Evolutionary conservation across 495 filamentous ascomycete genomes (phyloP).

Genomic region (Penicillium salamii): DNA sequence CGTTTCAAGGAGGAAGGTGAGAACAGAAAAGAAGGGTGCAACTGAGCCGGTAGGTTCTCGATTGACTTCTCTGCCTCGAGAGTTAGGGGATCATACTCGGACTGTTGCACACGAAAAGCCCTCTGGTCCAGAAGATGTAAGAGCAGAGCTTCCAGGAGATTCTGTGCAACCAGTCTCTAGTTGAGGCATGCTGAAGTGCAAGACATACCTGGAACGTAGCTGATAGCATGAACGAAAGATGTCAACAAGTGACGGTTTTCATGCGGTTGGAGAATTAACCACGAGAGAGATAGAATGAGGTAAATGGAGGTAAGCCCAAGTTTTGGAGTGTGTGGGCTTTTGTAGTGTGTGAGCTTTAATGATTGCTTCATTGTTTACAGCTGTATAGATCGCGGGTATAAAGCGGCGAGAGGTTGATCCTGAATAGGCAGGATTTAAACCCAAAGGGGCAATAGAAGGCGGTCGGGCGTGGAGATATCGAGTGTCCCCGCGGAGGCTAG

Average conservation of each 20-base stretch:
- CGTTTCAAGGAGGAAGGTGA: neutral
- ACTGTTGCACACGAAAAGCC: neutral
- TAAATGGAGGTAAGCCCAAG: too few species aligned
- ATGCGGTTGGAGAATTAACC: too few species aligned
- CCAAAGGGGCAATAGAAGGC: slow-evolving; percentile 1
- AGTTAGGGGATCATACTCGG: neutral
- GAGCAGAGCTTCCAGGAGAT: neutral
- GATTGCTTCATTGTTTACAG: neutral
- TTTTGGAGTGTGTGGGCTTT: too few species aligned
- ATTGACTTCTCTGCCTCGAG: neutral
- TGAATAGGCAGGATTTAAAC: neutral
- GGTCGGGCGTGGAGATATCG: slow-evolving; percentile 7
- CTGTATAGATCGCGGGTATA: neutral
- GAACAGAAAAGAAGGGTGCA: neutral
- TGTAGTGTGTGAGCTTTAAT: too few species aligned
- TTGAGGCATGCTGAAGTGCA: neutral
- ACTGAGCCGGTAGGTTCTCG: neutral
- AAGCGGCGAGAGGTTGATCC: neutral
- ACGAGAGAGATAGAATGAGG: too few species aligned
- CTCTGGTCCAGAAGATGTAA: neutral
- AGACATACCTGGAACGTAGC: neutral
- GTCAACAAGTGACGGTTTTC: too few species aligned
- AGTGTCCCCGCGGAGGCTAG: slow-evolving; percentile 9
- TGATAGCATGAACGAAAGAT: neutral
- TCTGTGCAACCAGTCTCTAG: neutral